These are phyloP conservation scores for Cladosporium sp. DNA, from an alignment of 2,329 filamentous ascomycete genomes.

Conservation along the genomic window DNA sequence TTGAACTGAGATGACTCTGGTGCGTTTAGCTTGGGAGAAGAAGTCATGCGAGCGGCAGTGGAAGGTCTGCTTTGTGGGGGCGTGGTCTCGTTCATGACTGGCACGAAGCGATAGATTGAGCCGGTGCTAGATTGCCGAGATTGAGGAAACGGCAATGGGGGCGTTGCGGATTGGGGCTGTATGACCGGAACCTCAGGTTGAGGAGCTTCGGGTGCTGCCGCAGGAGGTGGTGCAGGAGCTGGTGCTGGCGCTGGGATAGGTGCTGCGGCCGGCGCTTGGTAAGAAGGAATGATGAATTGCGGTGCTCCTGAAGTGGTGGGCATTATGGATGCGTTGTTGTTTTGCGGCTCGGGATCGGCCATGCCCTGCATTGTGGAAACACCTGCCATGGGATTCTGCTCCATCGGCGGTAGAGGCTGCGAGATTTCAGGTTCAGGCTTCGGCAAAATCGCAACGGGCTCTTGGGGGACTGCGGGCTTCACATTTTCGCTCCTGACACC, in stretches of 20 bases:
- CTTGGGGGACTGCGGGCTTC: neutral
- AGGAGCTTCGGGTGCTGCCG: neutral
- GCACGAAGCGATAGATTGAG: constrained; percentile 11
- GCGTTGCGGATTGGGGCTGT: neutral
- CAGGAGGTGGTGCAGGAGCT: neutral
- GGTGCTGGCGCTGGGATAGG: neutral
- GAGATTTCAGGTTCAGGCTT: neutral
- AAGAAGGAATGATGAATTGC: neutral
- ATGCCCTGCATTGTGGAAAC: neutral
- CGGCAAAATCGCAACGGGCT: neutral
- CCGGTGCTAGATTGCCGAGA: constrained; percentile 12
- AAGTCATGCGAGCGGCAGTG: neutral
- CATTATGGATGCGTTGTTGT: neutral
- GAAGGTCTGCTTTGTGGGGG: neutral
- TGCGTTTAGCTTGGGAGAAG: neutral
- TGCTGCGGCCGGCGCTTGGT: neutral
- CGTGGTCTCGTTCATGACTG: constrained; percentile 9
- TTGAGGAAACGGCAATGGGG: neutral
- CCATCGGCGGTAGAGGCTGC: neutral
- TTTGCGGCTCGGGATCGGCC: neutral
- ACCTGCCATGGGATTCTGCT: neutral
- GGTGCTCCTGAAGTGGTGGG: neutral
- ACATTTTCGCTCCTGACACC: neutral
- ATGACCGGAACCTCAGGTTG: neutral
- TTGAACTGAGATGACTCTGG: neutral